Conservation (phyloP, 2,329 filamentous ascomycete genomes). For the Pseudogymnoascus sp. region DNA sequence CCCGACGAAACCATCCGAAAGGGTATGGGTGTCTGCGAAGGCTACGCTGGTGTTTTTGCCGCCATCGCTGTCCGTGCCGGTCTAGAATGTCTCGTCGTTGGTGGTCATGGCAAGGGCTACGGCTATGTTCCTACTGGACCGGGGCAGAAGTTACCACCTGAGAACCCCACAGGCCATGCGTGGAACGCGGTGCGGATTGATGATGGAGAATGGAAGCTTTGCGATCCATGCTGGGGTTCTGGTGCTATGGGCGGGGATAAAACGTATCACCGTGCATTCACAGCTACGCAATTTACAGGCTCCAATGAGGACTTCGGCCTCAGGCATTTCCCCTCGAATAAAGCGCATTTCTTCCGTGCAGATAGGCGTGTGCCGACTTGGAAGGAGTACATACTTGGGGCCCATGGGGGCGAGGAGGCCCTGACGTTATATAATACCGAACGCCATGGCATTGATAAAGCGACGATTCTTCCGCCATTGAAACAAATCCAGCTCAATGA, state of each 20-base stretch:
- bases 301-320: conserved; percentile 73
- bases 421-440: conserved; percentile 39
- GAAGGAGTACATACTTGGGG: conserved; percentile 73
- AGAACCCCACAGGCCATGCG: conserved; percentile 60
- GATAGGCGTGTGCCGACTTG: conserved; percentile 63
- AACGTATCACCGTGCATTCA: conserved; percentile 61
- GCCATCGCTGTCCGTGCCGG: conserved; percentile 72
- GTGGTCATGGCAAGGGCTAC: conserved; percentile 80
- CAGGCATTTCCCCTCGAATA: conserved; percentile 68
- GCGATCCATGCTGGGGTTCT: conserved; percentile 91
- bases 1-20: conserved; percentile 65
- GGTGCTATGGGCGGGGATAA: conserved; percentile 52
- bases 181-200: conserved; percentile 94
- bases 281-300: conserved; percentile 49
- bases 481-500: conserved; percentile 51
- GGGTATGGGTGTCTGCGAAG: conserved; percentile 83
- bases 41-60: conserved; percentile 77
- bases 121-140: conserved; percentile 57
- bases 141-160: conserved; percentile 57
- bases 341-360: conserved; percentile 60
- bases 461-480: conserved; percentile 52
- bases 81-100: conserved; percentile 65
- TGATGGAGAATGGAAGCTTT: conserved; percentile 77
- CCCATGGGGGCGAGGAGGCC: conserved; percentile 39
- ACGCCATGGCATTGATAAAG: conserved; percentile 45